phyloP scores from a whole-genome alignment of 2,329 filamentous ascomycete species.

The Aspergillus amoenus region DNA sequence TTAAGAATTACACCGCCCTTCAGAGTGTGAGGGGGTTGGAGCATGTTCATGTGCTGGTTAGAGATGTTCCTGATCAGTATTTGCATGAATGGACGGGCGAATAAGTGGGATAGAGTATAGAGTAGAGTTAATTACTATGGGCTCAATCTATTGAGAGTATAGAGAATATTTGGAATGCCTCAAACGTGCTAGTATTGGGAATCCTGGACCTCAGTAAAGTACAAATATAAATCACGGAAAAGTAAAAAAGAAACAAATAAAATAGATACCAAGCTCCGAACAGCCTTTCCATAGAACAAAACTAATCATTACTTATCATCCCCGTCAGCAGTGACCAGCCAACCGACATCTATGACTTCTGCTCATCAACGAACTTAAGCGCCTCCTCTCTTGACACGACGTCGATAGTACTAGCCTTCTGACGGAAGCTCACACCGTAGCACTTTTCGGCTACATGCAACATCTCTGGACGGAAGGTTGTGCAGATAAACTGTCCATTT shows the following conservation, averaged over 20 bases:
- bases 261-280: conserved; percentile 5
- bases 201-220: conserved; percentile 17
- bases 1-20: conserved; percentile 63
- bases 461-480: conserved; percentile 96
- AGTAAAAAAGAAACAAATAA: not conserved
- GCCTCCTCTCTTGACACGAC: conserved; percentile 86
- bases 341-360: conserved; percentile 47
- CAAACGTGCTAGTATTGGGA: conserved; percentile 19
- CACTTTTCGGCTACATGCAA: conserved; percentile 93
- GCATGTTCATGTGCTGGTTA: conserved; percentile 57
- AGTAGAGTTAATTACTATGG: not conserved
- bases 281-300: conserved; percentile 15
- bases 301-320: conserved; percentile 14
- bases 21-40: conserved; percentile 61
- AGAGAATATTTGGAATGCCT: not conserved
- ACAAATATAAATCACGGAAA: conserved; percentile 1
- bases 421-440: conserved; percentile 87
- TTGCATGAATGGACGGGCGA: conserved; percentile 48
- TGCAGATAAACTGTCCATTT: conserved; percentile 90
- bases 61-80: conserved; percentile 47
- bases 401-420: conserved; percentile 93
- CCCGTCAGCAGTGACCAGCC: conserved; percentile 9
- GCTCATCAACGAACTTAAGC: conserved; percentile 89
- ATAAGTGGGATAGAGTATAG: not conserved
- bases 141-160: too few species aligned